phyloP scores from a whole-genome alignment of 2,329 filamentous ascomycete genomes.

The Colletotrichum lini region DNA sequence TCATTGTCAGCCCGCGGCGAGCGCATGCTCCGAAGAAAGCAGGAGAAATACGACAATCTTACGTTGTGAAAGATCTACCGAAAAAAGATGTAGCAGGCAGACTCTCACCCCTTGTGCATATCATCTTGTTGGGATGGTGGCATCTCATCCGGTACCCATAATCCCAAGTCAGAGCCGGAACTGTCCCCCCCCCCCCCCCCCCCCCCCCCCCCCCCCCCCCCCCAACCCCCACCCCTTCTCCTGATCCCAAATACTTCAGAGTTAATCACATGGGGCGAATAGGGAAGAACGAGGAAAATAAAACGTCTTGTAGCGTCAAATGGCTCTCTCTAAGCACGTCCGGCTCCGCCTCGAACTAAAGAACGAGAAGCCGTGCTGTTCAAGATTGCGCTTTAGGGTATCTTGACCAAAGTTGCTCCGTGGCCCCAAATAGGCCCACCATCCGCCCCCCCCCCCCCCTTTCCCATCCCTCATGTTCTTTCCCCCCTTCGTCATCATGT shows the following conservation, averaged over 20 bases:
- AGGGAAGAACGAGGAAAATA: constrained; percentile 8
- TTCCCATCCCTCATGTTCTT: constrained; percentile 6
- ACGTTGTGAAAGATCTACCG: too few species aligned
- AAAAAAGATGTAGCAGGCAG: too few species aligned
- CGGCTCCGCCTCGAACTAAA: constrained; percentile 7
- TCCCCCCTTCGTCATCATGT: constrained; percentile 28
- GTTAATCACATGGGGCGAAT: constrained; percentile 9
- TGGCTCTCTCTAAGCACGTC: constrained; percentile 39
- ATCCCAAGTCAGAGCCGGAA: too few species aligned
- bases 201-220: too few species aligned
- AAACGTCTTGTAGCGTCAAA: constrained; percentile 36
- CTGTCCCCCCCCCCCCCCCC: neutral
- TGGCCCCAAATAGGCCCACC: constrained; percentile 7
- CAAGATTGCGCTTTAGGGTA: constrained; percentile 42
- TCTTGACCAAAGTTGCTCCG: constrained; percentile 41
- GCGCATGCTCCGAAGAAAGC: too few species aligned
- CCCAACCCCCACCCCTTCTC: too few species aligned
- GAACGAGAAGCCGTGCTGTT: constrained; percentile 32
- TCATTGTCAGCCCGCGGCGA: too few species aligned
- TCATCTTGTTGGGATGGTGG: too few species aligned
- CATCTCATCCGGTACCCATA: too few species aligned
- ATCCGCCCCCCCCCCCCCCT: neutral
- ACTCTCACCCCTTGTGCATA: too few species aligned
- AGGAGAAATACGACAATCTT: too few species aligned
- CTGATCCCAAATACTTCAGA: neutral